Evolutionary conservation across 495 filamentous ascomycete genomes (phyloP).

Genomic region (Barbatosphaeria neglecta): DNA sequence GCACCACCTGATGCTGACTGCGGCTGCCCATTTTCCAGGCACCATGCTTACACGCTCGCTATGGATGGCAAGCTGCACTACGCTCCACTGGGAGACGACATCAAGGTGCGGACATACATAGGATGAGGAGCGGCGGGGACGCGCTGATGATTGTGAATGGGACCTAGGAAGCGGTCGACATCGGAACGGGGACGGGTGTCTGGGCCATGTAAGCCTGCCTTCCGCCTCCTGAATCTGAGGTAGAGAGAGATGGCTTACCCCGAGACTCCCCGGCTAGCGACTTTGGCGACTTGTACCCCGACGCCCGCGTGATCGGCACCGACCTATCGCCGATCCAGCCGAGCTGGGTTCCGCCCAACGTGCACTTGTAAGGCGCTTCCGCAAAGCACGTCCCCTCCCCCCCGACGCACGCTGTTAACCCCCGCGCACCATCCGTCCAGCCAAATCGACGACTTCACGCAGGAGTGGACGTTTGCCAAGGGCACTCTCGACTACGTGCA

Average conservation of each 20-base stretch:
- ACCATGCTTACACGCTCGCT: constrained; percentile 25
- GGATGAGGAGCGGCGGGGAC: neutral
- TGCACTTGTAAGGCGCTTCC: neutral
- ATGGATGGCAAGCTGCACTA: constrained; percentile 19
- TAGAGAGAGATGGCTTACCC: constrained; percentile 3
- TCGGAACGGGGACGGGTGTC: constrained; percentile 32
- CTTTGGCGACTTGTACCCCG: constrained; percentile 38
- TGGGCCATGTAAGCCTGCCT: constrained; percentile 9
- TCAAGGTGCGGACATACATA: neutral
- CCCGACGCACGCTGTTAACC: constrained; percentile 24
- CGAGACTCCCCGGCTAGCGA: constrained; percentile 4
- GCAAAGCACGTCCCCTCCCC: neutral
- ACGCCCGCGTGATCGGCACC: constrained; percentile 45
- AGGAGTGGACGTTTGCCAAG: constrained; percentile 33
- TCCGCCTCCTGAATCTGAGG: neutral
- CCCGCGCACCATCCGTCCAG: constrained; percentile 32
- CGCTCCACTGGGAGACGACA: constrained; percentile 16
- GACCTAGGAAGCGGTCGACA: constrained; percentile 18
- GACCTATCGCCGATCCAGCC: constrained; percentile 57
- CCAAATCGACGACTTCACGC: constrained; percentile 42
- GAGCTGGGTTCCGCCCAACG: constrained; percentile 16
- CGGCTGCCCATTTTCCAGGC: constrained; percentile 16
- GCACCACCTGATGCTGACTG: neutral
- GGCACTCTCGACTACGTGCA: constrained; percentile 50
- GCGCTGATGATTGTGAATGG: neutral